Base-by-base conservation (phyloP, 495 filamentous ascomycete species). In the Penicillium taxi region DNA sequence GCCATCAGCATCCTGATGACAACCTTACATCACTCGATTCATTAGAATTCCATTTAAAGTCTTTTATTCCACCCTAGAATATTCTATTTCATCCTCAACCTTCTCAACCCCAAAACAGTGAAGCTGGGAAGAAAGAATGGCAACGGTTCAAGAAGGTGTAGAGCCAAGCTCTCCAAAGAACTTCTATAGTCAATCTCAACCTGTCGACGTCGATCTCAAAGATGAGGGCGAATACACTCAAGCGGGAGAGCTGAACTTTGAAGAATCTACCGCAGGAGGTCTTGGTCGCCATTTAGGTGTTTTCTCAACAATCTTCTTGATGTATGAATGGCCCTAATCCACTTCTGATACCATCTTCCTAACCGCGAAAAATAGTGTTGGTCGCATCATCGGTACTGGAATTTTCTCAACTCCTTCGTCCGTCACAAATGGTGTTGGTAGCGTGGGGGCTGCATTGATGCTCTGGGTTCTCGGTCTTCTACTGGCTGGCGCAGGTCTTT, bases 371-470 rank as follows among this genome's bases (percentile, higher is more conserved):
- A 59, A 59, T 14, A 78, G 72, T 4, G 67, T 67, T 2, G 69
- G 67, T 16, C 74, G 80, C 7, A 79, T 86, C 14, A 78, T 86
- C 37, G 82, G 82, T 0, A 75, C 69, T 34, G 81, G 81, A 21
- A 84, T 86, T 37, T 85, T 84, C 47, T 79, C 80, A 1, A 80
- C 75, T 0, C 81, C 80, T 0, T 78, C 78, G 3, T 64, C 70
- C 6, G 77, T 86, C 37, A 55, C 76, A 1, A 56, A 59, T 5
- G 72, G 73, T n/a, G 71, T 74, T 4, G 79, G 81, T 2, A 84
- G 78, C 45, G 67, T 81, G 5, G 82, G 81, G 3, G 63, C 80
- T 5, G 67, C 76, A 2, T 49, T 85, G 12, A 41, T 69, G 13
- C 45, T 85, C 2, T 86, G 80, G 81, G 39, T 78, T 1, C 55